A percentile compares a stretch with the other conserved stretches of the same genome.
Evolutionary conservation across 768 basidiomycete genomes (phyloP).

Genomic region (Termitomyces sp.): DNA sequence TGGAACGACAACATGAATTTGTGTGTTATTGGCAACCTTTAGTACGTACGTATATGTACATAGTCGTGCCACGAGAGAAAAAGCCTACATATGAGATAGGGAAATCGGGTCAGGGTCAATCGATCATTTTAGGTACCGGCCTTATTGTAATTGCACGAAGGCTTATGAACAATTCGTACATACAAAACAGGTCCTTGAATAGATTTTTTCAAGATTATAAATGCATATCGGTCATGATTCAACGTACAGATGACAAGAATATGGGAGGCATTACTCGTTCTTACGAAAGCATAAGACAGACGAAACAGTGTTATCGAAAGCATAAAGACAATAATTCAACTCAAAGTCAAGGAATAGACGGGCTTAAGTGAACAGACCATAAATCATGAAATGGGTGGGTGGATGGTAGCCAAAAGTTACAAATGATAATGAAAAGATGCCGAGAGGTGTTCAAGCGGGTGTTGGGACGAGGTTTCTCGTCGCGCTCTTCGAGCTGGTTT

Average conservation of each 20-base stretch:
- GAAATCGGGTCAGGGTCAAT: no score
- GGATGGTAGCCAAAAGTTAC: not conserved
- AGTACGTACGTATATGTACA: no score
- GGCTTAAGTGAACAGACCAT: not conserved
- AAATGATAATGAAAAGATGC: conserved; percentile 4
- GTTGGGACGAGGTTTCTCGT: conserved; percentile 27
- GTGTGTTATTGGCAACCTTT: no score
- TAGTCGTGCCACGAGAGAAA: no score
- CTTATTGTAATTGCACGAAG: no score
- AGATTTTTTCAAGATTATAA: not conserved
- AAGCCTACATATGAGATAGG: no score
- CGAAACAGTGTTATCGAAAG: conserved; percentile 17
- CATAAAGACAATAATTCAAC: conserved; percentile 18
- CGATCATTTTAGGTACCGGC: no score
- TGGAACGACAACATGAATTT: no score
- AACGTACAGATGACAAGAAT: not conserved
- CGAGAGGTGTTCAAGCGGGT: conserved; percentile 17
- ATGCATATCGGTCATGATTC: not conserved
- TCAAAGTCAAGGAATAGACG: conserved; percentile 1
- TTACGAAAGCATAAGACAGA: conserved; percentile 15
- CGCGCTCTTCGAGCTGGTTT: conserved; percentile 19
- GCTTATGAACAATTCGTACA: no score
- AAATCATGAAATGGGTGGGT: not conserved
- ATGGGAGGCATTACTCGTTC: not conserved
- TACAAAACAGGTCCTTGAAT: no score